Evolutionary conservation across 148 eudicot species (phyloP).

Genomic region (Fagopyrum esculentum): DNA sequence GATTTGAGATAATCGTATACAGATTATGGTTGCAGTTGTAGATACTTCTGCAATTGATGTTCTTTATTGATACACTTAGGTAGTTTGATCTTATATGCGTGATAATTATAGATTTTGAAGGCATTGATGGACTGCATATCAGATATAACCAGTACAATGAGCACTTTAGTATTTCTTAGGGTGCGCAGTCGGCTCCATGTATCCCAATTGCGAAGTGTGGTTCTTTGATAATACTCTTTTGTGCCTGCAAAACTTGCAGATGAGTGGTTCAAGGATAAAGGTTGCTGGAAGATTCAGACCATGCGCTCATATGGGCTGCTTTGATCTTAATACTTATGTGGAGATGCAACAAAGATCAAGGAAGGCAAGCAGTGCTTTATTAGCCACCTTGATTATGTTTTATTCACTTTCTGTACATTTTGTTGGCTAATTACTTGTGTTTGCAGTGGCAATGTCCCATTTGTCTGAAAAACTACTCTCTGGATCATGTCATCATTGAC

Average conservation of each 20-base stretch:
- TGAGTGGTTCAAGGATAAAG: conserved; percentile 86
- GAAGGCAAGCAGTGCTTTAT: conserved; percentile 39
- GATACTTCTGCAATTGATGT: neutral
- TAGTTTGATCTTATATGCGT: neutral
- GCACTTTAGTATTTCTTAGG: too few species aligned
- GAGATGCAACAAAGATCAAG: conserved; percentile 69
- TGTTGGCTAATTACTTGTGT: conserved; percentile 6
- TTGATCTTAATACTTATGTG: conserved; percentile 69
- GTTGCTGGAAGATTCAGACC: conserved; percentile 72
- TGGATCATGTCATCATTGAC: conserved; percentile 77
- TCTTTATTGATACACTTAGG: neutral
- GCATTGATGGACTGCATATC: neutral
- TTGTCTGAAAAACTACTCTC: conserved; percentile 82
- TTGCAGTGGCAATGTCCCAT: conserved; percentile 95
- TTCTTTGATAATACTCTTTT: neutral
- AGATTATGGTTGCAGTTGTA: neutral
- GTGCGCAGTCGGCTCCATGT: too few species aligned
- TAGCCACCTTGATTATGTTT: neutral
- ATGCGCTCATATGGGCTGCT: conserved; percentile 77
- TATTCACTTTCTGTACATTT: neutral
- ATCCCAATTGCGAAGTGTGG: too few species aligned
- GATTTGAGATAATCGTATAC: neutral
- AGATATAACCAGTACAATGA: neutral
- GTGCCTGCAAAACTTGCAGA: conserved; percentile 25
- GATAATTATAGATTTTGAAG: neutral